Conservation (phyloP, 441 rosid genomes). For the Rhodomyrtus psidioides region DNA sequence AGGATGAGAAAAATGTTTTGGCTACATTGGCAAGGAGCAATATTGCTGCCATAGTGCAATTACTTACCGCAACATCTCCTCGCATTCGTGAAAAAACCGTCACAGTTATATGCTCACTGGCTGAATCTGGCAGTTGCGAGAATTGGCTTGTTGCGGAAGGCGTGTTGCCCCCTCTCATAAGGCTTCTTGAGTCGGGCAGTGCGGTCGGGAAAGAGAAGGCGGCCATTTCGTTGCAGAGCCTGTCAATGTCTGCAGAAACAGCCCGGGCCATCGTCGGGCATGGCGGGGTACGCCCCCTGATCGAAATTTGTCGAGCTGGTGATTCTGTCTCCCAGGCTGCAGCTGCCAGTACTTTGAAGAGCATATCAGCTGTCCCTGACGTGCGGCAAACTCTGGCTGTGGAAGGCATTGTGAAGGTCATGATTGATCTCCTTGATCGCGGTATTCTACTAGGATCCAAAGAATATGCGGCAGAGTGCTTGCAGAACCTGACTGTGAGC, state of each 20-base stretch:
- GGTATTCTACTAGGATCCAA: neutral
- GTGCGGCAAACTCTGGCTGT: constrained; percentile 1
- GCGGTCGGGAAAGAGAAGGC: constrained; percentile 69
- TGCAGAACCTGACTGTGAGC: constrained; percentile 83
- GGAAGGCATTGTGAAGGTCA: neutral
- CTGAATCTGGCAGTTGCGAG: neutral
- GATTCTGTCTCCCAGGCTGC: constrained; percentile 93
- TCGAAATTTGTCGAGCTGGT: constrained; percentile 70
- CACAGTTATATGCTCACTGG: neutral
- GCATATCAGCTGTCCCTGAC: constrained; percentile 2
- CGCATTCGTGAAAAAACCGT: neutral
- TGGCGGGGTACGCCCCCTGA: constrained; percentile 66
- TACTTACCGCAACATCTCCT: constrained; percentile 75
- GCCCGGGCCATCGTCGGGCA: constrained; percentile 80
- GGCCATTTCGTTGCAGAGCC: constrained; percentile 63
- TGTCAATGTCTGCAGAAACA: constrained; percentile 66
- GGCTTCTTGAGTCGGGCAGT: constrained; percentile 32
- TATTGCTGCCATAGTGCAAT: constrained; percentile 65
- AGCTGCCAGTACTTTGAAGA: constrained; percentile 50
- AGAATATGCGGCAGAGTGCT: constrained; percentile 75
- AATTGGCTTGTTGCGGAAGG: constrained; percentile 5
- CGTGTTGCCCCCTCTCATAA: neutral
- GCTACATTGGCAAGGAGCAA: constrained; percentile 57
- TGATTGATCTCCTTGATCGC: neutral
- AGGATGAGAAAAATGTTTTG: constrained; percentile 65